Evolutionary conservation across 2,329 filamentous ascomycete species (phyloP).

Genomic region (Raffaelea deltoideospora): DNA sequence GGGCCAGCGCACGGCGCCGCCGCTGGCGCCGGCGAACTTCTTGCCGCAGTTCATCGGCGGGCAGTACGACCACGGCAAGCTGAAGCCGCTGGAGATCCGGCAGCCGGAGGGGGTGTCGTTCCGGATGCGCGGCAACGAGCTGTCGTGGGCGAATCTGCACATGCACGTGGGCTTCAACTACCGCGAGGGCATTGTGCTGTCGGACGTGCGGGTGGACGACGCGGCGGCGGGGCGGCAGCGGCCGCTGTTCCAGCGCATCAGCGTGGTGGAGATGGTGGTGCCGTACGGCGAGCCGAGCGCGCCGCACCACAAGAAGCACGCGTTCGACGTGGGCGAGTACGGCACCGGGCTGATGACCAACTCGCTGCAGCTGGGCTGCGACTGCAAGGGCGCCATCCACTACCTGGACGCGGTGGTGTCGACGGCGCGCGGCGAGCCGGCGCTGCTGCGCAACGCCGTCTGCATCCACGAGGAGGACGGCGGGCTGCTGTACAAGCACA

Average conservation of each 20-base stretch:
- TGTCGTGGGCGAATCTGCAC: conserved; percentile 88
- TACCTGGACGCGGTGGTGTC: conserved; percentile 83
- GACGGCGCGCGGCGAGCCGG: conserved; percentile 55
- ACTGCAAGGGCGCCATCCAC: conserved; percentile 82
- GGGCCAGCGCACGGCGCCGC: conserved; percentile 55
- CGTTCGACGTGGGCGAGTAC: conserved; percentile 60
- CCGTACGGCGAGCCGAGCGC: conserved; percentile 74
- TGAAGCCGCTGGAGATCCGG: conserved; percentile 64
- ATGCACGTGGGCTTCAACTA: conserved; percentile 93
- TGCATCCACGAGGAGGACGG: conserved; percentile 91
- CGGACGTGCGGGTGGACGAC: conserved; percentile 74
- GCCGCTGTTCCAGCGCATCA: conserved; percentile 77
- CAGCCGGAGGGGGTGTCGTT: conserved; percentile 79
- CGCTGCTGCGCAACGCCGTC: conserved; percentile 80
- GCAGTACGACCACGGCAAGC: conserved; percentile 53
- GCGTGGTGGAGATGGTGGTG: conserved; percentile 86
- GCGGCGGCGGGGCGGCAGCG: conserved; percentile 54
- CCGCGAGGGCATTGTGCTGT: conserved; percentile 77
- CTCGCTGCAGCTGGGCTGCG: conserved; percentile 58
- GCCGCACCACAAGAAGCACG: conserved; percentile 68
- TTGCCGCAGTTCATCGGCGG: conserved; percentile 56
- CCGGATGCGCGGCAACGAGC: conserved; percentile 44
- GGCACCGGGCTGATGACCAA: conserved; percentile 76
- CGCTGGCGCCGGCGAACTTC: conserved; percentile 66
- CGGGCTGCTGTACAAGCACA: conserved; percentile 88